Conservation (phyloP, 352 stramenopile genomes). For the Pythium rhizo-oryzae region DNA sequence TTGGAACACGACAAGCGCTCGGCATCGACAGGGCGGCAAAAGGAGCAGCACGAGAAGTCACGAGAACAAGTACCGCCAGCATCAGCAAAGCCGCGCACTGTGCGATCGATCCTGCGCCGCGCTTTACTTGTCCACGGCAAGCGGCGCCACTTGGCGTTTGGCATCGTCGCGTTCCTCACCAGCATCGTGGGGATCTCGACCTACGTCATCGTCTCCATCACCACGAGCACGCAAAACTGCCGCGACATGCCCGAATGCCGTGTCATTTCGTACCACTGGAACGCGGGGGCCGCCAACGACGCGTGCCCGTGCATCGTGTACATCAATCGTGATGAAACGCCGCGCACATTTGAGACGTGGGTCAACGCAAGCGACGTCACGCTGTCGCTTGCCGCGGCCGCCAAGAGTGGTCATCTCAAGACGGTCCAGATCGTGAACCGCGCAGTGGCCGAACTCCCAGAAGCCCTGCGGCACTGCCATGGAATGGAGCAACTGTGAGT, state of each 20-base stretch:
- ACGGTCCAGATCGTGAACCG: constrained; percentile 36
- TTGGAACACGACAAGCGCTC: background rate
- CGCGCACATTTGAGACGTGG: constrained; percentile 19
- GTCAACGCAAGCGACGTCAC: constrained; percentile 20
- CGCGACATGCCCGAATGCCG: constrained; percentile 11
- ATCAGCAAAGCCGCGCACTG: background rate
- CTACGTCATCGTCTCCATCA: constrained; percentile 17
- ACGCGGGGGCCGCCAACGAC: background rate
- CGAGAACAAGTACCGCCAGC: no score
- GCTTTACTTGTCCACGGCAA: constrained; percentile 6
- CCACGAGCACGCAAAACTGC: constrained; percentile 5
- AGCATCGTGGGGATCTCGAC: constrained; percentile 15
- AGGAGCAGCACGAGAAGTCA: background rate
- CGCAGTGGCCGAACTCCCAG: constrained; percentile 15
- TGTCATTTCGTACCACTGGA: constrained; percentile 27
- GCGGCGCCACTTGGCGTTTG: constrained; percentile 18
- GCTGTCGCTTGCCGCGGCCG: constrained; percentile 10
- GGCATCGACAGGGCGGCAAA: no score
- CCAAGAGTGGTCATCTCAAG: constrained; percentile 20
- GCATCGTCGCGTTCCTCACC: constrained; percentile 15
- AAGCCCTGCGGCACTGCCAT: constrained; percentile 17
- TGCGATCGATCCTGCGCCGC: background rate
- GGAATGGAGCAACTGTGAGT: constrained; percentile 31
- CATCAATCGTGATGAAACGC: constrained; percentile 20
- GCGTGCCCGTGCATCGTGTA: constrained; percentile 35